Base-by-base conservation (phyloP, 176 grass and related monocot genomes). In the Elymus sibiricus region DNA sequence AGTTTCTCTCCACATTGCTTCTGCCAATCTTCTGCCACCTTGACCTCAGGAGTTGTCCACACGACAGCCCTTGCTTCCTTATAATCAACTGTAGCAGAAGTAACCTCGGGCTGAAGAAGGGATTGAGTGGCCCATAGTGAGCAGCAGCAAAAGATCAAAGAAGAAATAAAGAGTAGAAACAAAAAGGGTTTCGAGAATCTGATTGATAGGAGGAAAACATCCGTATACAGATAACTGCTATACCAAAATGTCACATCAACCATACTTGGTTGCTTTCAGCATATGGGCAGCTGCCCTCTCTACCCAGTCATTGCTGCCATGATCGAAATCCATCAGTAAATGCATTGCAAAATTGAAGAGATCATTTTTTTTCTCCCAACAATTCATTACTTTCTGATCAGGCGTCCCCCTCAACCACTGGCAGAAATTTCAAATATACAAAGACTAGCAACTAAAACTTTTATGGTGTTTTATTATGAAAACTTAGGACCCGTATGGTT, bases 1-100 rank as follows among this genome's bases (percentile, higher is more conserved):
- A 98, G 86, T 77, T 89, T 92, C 58, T 89, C 84, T 71, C 96
- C 96, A 59, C 88, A 79, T n/a, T 92, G 86, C 25, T 92, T 89
- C 64, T 94, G 88, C 96, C 96, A 95, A 80, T 89, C 79, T 25
- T 92, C 63, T 51, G 38, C 26, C 9, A 46, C 65, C 42, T 89
- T 98, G 6, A 65, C 86, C 59, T 90, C 84, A n/a, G 87, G 75
- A 81, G 91, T 86, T 86, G 86, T 77, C 93, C 83, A 95, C 34
- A 95, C 75, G 0, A 94, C 67, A 80, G 86, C 92, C 6, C 35
- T 92, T 83, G 86, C 88, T 58, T 94, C 87, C 79, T 95, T 92
- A 86, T 85, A 87, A 84, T 89, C 89, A 89, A 95, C 88, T 13
- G 82, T 89, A 28, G 93, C 91, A 38, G 90, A 87, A 62, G 88